phyloP scores from a whole-genome alignment of 768 basidiomycete species.

The Rhodocollybia butyracea region DNA sequence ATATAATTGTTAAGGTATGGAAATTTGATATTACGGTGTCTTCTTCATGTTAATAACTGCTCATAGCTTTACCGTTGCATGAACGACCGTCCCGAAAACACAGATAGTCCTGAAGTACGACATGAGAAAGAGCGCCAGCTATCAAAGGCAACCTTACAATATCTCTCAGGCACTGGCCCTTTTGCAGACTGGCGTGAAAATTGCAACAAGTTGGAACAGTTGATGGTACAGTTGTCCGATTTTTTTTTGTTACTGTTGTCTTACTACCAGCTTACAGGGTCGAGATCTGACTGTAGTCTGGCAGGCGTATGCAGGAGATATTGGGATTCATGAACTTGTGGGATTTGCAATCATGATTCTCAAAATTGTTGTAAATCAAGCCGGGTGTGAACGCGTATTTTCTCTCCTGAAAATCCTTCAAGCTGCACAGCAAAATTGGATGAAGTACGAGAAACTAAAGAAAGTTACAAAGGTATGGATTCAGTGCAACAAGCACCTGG shows the following conservation, averaged over 20 bases:
- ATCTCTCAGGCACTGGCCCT: background rate
- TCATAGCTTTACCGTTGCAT: background rate
- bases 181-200: background rate
- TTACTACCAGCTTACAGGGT: background rate
- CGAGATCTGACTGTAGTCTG: background rate
- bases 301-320: background rate
- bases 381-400: conserved; percentile 19
- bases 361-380: conserved; percentile 17
- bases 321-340: background rate
- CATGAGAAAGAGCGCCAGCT: background rate
- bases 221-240: background rate
- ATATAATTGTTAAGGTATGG: background rate
- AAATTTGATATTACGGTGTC: background rate
- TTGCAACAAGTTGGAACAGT: background rate
- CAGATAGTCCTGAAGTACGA: background rate
- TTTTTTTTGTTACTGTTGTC: background rate
- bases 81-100: background rate
- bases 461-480: conserved; percentile 24
- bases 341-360: background rate
- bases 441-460: conserved; percentile 19
- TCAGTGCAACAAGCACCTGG: background rate
- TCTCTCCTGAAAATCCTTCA: conserved; percentile 27
- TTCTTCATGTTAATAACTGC: background rate
- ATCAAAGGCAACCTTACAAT: background rate
- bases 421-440: conserved; percentile 19